These are phyloP conservation scores for Mortierella sp. DNA, from an alignment of 371 early-diverging fungal species.

Conservation along the genomic window DNA sequence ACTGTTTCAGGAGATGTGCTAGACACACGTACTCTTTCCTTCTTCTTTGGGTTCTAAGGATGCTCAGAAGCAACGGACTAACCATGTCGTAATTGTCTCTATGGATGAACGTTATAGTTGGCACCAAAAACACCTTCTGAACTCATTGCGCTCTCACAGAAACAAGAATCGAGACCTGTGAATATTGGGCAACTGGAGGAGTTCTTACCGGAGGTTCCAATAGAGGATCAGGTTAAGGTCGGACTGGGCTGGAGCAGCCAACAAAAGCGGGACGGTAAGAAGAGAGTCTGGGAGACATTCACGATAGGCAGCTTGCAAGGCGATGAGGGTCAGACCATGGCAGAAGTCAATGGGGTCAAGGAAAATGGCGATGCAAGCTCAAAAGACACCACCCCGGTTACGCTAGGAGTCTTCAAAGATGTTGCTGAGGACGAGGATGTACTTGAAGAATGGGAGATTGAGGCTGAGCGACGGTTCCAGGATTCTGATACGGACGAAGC, in stretches of 20 bases:
- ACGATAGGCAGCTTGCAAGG: conserved; percentile 34
- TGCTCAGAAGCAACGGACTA: neutral
- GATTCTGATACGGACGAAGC: conserved; percentile 48
- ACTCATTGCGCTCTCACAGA: conserved; percentile 47
- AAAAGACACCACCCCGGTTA: neutral
- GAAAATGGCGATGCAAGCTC: neutral
- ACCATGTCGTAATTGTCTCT: neutral
- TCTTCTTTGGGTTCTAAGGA: neutral
- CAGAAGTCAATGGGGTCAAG: conserved; percentile 3
- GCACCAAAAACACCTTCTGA: conserved; percentile 55
- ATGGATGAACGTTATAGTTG: conserved; percentile 20
- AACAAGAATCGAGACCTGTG: conserved; percentile 38
- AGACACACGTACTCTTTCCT: neutral
- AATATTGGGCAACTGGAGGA: conserved; percentile 46
- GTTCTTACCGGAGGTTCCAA: conserved; percentile 46
- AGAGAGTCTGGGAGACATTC: conserved; percentile 39
- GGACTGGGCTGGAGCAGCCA: conserved; percentile 52
- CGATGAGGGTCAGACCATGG: neutral
- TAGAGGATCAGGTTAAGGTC: conserved; percentile 50
- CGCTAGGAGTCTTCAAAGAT: neutral
- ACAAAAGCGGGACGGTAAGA: conserved; percentile 27
- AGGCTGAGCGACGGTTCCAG: conserved; percentile 55
- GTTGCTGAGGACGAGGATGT: conserved; percentile 31
- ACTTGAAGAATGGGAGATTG: conserved; percentile 59
- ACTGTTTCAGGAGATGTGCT: neutral